Evolutionary conservation across 2,329 filamentous ascomycete genomes (phyloP).

Genomic region (Stachybotrys echinatus): DNA sequence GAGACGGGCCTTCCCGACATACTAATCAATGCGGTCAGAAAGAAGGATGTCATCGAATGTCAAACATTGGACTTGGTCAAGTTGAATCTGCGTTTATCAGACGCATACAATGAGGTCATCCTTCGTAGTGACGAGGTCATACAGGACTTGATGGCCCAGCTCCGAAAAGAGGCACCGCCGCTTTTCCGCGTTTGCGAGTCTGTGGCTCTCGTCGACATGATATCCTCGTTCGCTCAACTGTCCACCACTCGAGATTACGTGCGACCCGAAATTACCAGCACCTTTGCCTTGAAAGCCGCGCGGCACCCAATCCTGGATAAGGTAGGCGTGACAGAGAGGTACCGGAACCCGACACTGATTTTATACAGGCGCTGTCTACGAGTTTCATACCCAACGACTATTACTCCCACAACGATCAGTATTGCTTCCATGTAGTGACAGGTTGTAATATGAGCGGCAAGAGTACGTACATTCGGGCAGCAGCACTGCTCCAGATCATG

Average conservation of each 20-base stretch:
- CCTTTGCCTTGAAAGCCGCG: conserved; percentile 66
- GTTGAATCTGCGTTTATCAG: conserved; percentile 68
- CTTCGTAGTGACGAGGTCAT: conserved; percentile 76
- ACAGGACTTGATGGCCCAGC: conserved; percentile 62
- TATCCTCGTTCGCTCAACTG: conserved; percentile 70
- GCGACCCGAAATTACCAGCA: conserved; percentile 62
- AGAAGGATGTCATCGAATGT: conserved; percentile 75
- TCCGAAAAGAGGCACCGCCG: conserved; percentile 64
- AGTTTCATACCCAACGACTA: conserved; percentile 86
- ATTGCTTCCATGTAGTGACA: conserved; percentile 87
- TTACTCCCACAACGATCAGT: conserved; percentile 73
- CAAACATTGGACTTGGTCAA: conserved; percentile 83
- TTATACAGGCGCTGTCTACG: conserved; percentile 55
- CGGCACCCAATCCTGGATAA: conserved; percentile 77
- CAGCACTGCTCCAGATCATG: conserved; percentile 86
- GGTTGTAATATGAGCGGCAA: conserved; percentile 99
- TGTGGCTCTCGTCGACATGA: conserved; percentile 82
- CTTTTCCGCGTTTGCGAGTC: conserved; percentile 84
- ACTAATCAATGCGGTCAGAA: conserved; percentile 72
- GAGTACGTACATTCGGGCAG: conserved; percentile 84
- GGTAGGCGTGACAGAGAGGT: too few relatives aligned
- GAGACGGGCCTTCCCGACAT: conserved; percentile 54
- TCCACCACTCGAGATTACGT: conserved; percentile 57
- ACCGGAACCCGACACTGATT: too few relatives aligned
- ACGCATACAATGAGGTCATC: conserved; percentile 79